Evolutionary conservation across 2,329 filamentous ascomycete genomes (phyloP).

Genomic region (Fusarium falciforme): DNA sequence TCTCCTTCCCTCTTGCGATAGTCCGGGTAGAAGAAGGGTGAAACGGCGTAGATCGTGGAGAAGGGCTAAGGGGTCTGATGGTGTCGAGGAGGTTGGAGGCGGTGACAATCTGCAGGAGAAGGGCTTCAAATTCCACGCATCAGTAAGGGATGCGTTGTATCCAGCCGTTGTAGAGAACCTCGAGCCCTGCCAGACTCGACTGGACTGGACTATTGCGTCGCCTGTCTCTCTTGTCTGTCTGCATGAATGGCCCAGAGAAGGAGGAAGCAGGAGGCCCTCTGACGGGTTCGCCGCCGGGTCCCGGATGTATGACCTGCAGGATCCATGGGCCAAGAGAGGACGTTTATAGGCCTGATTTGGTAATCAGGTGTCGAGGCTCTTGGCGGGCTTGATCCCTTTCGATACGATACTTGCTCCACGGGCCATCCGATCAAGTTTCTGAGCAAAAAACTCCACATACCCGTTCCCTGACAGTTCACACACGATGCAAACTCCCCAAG

Average conservation of each 20-base stretch:
- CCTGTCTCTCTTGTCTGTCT: background rate
- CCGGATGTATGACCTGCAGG: background rate
- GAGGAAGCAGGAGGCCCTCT: background rate
- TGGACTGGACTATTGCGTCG: background rate
- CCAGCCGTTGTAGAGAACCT: background rate
- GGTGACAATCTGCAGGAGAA: background rate
- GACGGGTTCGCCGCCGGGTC: background rate
- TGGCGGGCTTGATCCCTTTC: background rate
- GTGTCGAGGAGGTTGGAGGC: slow-evolving; percentile 16
- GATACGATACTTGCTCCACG: background rate
- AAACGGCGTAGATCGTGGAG: slow-evolving; percentile 25
- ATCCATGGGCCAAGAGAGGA: background rate
- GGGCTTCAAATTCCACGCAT: slow-evolving; percentile 8
- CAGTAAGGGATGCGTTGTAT: slow-evolving; percentile 17
- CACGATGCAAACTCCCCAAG: background rate
- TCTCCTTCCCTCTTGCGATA: background rate
- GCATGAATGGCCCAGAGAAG: background rate
- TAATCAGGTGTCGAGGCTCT: background rate
- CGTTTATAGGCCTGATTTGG: background rate
- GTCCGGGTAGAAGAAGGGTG: slow-evolving; percentile 14
- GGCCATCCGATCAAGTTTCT: background rate
- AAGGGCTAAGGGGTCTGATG: background rate
- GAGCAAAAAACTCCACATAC: background rate
- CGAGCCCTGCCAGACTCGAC: background rate
- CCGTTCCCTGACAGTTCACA: background rate